Evolutionary conservation across 2,329 filamentous ascomycete species (phyloP).

Genomic region (Fusarium aywerte): DNA sequence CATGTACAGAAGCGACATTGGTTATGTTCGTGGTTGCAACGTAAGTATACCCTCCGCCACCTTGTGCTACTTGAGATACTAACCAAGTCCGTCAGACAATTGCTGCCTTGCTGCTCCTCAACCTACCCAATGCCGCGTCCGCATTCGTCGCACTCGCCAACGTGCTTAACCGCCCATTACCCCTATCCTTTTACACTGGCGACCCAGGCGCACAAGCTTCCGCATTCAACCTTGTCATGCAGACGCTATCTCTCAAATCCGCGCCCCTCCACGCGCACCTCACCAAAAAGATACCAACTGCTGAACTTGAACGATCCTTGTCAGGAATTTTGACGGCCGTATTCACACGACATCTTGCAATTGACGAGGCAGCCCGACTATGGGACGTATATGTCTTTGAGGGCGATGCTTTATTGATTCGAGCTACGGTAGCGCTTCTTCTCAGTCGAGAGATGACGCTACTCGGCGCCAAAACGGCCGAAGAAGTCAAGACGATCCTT

Average conservation of each 20-base stretch:
- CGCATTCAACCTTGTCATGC: conserved; percentile 75
- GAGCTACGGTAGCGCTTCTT: conserved; percentile 76
- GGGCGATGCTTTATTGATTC: conserved; percentile 76
- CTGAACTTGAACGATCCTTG: conserved; percentile 66
- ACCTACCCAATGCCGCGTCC: conserved; percentile 70
- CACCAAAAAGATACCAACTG: conserved; percentile 58
- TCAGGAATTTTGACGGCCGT: conserved; percentile 70
- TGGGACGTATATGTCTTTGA: conserved; percentile 90
- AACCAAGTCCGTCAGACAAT: conserved; percentile 64
- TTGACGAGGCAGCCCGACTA: conserved; percentile 77
- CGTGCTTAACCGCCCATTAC: conserved; percentile 78
- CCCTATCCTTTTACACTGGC: conserved; percentile 78
- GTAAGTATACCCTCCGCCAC: conserved; percentile 60
- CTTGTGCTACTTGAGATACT: conserved; percentile 23
- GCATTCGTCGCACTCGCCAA: conserved; percentile 81
- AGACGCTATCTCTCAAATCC: conserved; percentile 73
- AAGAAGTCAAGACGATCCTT: conserved; percentile 57
- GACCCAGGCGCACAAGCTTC: conserved; percentile 75
- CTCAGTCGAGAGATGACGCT: conserved; percentile 63
- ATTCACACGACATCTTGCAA: conserved; percentile 70
- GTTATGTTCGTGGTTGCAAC: conserved; percentile 79
- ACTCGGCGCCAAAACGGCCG: conserved; percentile 57
- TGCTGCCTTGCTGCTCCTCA: conserved; percentile 77
- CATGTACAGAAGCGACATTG: conserved; percentile 85
- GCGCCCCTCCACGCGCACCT: conserved; percentile 73